phyloP scores from a whole-genome alignment of 2,329 filamentous ascomycete species.

The Diaporthe ilicicola region DNA sequence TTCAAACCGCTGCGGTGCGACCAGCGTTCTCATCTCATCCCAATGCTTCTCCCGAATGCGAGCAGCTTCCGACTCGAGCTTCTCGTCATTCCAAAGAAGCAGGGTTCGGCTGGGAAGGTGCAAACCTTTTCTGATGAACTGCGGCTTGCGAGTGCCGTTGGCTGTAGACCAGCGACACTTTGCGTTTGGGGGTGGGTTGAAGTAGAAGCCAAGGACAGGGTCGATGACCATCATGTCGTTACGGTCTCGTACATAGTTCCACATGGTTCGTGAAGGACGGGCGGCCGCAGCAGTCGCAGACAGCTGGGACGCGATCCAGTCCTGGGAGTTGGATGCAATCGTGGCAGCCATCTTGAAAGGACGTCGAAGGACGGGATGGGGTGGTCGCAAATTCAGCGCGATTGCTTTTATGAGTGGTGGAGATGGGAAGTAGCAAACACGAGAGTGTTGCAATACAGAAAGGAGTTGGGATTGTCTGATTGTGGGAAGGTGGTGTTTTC shows the following conservation, averaged over 20 bases:
- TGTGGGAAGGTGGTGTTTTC: background rate
- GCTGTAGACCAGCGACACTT: slow-evolving; percentile 36
- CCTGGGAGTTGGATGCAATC: slow-evolving; percentile 43
- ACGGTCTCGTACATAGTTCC: slow-evolving; percentile 21
- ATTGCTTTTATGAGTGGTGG: slow-evolving; percentile 11
- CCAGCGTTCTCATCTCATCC: slow-evolving; percentile 46
- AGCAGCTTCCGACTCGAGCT: slow-evolving; percentile 31
- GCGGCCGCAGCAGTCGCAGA: background rate
- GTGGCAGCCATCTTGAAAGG: slow-evolving; percentile 14
- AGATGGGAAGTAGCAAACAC: slow-evolving; percentile 19
- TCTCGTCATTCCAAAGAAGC: slow-evolving; percentile 18
- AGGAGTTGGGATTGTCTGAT: background rate
- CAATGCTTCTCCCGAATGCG: slow-evolving; percentile 46
- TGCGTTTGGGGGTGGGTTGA: slow-evolving; percentile 20
- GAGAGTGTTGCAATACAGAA: slow-evolving; percentile 14
- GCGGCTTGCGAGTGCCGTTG: slow-evolving; percentile 14
- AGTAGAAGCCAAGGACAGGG: slow-evolving; percentile 34
- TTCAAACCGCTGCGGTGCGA: slow-evolving; percentile 44
- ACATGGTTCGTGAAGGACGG: background rate
- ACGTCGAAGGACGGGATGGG: background rate
- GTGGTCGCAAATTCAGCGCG: slow-evolving; percentile 8
- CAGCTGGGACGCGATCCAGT: background rate
- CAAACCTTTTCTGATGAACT: slow-evolving; percentile 9
- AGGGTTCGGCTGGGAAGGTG: slow-evolving; percentile 9
- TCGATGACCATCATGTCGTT: slow-evolving; percentile 26